Evolutionary conservation across 768 basidiomycete species (phyloP), one percentile per base, ranked within the genome.

Genomic region (Rhodosporidiobolus odoratus): DNA sequence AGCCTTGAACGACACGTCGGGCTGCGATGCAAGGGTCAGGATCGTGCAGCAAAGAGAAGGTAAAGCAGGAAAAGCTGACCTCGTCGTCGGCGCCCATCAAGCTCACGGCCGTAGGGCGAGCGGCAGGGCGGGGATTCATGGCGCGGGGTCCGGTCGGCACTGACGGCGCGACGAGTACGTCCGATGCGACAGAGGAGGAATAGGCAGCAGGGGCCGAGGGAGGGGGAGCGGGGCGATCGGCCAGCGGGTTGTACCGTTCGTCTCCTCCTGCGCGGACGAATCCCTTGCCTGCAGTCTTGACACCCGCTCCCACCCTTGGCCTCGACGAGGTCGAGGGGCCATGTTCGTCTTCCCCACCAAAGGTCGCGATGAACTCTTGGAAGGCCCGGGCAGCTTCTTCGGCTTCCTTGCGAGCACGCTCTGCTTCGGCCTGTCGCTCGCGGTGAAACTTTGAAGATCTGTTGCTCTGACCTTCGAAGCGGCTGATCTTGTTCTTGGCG

Each of bases 381-480:
- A 75, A 77, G 17, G 34, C 87, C 87, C 76, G 89, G 89, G 75
- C 76, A 19, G 77, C 74, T 19, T 72, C 77, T 17, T 72, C 65
- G 88, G 89, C 76, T 97, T 94, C 77, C 87, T 88, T 78, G 98
- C 96, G 76, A 89, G 89, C 81, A 98, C 94, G 73, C 48, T 50
- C 48, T 23, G n/a, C n/a, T n/a, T n/a, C n/a, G n/a, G n/a, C n/a
- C n/a, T n/a, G n/a, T n/a, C n/a, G n/a, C n/a, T n/a, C n/a, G n/a
- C n/a, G n/a, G n/a, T n/a, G n/a, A n/a, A 90, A 84, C 68, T 89
- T 87, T n/a, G n/a, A n/a, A 23, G 92, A 92, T 82, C 98, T 97
- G 40, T 72, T 72, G 30, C 56, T 41, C 15, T 41, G 34, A 23
- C 61, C 70, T 1, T 43, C n/a, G 68, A 70, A 74, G 32, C 62